These are phyloP conservation scores for Deakozyma indianensis DNA, from an alignment of 805 yeast species.

Conservation along the genomic window DNA sequence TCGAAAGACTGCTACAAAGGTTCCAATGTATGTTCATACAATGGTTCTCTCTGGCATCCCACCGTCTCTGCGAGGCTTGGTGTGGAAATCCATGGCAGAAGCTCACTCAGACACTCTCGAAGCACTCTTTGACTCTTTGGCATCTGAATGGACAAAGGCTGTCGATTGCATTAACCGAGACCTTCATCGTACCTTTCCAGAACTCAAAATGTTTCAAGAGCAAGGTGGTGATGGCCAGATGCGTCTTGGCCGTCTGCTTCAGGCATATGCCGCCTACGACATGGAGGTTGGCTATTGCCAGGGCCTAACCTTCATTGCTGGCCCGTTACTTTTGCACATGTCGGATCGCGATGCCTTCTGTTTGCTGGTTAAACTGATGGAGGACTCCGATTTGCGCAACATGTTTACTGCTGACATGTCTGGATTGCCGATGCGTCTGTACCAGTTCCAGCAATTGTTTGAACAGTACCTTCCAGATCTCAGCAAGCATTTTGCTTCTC, in stretches of 20 bases:
- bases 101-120: conserved; percentile 17
- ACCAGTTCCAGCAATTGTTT: conserved; percentile 35
- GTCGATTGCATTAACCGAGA: conserved; percentile 38
- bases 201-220: conserved; percentile 32
- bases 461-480: conserved; percentile 27
- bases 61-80: conserved; percentile 21
- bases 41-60: conserved; percentile 23
- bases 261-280: conserved; percentile 51
- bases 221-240: conserved; percentile 27
- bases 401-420: conserved; percentile 39
- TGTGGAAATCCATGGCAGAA: conserved; percentile 21
- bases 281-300: conserved; percentile 57
- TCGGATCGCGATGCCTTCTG: conserved; percentile 31
- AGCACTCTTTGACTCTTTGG: conserved; percentile 24
- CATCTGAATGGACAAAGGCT: conserved; percentile 29
- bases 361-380: conserved; percentile 42
- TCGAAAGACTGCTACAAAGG: conserved; percentile 15
- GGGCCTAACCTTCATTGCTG: conserved; percentile 49
- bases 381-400: conserved; percentile 39
- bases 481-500: conserved; percentile 27
- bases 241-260: conserved; percentile 38
- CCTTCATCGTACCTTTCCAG: conserved; percentile 46
- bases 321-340: conserved; percentile 36
- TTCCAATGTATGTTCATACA: conserved; percentile 18
- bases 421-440: conserved; percentile 37